Base-by-base conservation (phyloP, 495 filamentous ascomycete species). In the Acidiella bohemica region DNA sequence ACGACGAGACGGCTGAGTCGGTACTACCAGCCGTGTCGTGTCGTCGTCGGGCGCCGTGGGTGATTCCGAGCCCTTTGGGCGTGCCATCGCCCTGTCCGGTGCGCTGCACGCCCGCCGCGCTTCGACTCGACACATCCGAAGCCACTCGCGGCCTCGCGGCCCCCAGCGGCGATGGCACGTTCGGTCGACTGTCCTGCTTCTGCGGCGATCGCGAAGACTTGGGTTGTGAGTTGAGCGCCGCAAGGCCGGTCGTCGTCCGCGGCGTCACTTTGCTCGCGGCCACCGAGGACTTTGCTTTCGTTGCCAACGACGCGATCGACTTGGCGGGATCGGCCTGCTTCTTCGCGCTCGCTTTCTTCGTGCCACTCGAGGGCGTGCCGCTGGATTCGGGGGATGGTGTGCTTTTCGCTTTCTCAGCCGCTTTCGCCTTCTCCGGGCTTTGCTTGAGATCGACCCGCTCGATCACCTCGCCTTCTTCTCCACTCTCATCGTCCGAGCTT, bases 401-500 rank as follows among this genome's bases (percentile, higher is more conserved):
- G 10, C 5, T 19, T 34, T 34, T 34, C 32, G 32, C 5, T 20
- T 19, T 14, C 32, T 3, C 14, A 34, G 10, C 3, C n/a, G n/a
- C n/a, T 17, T 39, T 30, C 16, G 45, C 39, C 34, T 46, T 49
- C 12, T 39, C 28, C 16, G 47, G 35, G 19, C 29, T 41, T 17
- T 25, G 36, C 42, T 45, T 46, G 34, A 32, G 34, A 26, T 37
- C 32, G 20, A 44, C 27, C 4, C 42, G 26, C 21, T n/a, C 34
- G 17, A 39, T 14, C 18, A 9, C 27, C 14, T 41, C 46, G 24
- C 25, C 51, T 17, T 47, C 38, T 28, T 50, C 51, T n/a, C 38
- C 43, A 63, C 75, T 72, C 10, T 82, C 79, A 13, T 82, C 81
- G 49, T 83, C 79, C 0, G 84, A 88, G 44, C 83, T 76, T 32